Percentiles rank a stretch among this genome's conserved stretches.
These are phyloP conservation scores for Penicillium sp. DNA, from an alignment of 2,329 filamentous ascomycete species.

Conservation along the genomic window DNA sequence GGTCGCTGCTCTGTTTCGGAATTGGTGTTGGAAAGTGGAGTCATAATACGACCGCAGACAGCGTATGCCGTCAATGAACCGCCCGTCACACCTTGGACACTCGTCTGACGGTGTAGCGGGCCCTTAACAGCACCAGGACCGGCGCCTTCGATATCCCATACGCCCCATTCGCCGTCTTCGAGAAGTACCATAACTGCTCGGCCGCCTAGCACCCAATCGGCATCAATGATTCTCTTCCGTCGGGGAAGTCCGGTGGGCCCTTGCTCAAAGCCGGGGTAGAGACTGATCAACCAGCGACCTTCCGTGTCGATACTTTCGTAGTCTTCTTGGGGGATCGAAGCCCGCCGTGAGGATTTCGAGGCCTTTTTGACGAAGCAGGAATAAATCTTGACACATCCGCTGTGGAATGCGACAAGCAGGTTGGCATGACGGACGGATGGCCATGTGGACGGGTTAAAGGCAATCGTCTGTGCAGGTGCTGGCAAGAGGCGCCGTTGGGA, in stretches of 20 bases:
- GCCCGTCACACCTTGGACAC: slow-evolving; percentile 41
- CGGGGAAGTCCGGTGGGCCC: slow-evolving; percentile 29
- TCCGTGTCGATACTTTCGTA: slow-evolving; percentile 35
- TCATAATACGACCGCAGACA: slow-evolving; percentile 42
- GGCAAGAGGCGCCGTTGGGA: slow-evolving; percentile 52
- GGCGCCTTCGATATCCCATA: slow-evolving; percentile 51
- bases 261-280: slow-evolving; percentile 45
- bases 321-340: slow-evolving; percentile 33
- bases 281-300: slow-evolving; percentile 47
- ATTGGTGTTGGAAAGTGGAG: slow-evolving; percentile 27
- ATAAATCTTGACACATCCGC: slow-evolving; percentile 59
- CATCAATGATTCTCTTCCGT: slow-evolving; percentile 47
- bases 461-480: slow-evolving; percentile 51
- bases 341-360: slow-evolving; percentile 28
- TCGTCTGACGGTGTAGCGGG: slow-evolving; percentile 40
- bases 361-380: slow-evolving; percentile 48
- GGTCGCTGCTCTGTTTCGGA: slow-evolving; percentile 34
- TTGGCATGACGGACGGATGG: slow-evolving; percentile 55
- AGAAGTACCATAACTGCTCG: slow-evolving; percentile 47
- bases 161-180: slow-evolving; percentile 50
- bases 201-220: slow-evolving; percentile 48
- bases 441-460: slow-evolving; percentile 56
- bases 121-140: slow-evolving; percentile 44
- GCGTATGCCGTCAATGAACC: slow-evolving; percentile 45
- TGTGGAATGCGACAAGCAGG: slow-evolving; percentile 55